These are phyloP conservation scores for Bathelium albidoporum DNA, from an alignment of 495 filamentous ascomycete species.

Conservation along the genomic window DNA sequence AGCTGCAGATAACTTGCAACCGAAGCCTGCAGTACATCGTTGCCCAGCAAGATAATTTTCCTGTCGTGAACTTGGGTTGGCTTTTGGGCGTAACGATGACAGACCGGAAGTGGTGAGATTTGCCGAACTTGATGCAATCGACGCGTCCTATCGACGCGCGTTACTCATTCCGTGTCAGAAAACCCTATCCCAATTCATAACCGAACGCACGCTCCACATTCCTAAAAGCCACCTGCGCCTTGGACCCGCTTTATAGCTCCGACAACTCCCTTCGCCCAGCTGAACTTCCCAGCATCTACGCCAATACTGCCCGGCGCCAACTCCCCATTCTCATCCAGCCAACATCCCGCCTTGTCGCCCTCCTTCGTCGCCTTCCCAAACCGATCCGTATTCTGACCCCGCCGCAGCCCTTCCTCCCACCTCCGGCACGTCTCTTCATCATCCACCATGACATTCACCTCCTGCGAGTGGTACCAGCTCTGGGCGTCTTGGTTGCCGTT, in stretches of 20 bases:
- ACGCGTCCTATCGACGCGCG: no score
- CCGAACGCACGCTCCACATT: neutral
- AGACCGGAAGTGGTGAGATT: no score
- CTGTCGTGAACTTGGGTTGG: no score
- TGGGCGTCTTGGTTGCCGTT: constrained; percentile 79
- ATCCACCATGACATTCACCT: constrained; percentile 66
- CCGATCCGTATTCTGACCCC: constrained; percentile 59
- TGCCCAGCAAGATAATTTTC: no score
- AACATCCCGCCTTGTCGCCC: constrained; percentile 34
- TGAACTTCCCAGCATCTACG: constrained; percentile 45
- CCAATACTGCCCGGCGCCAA: constrained; percentile 51
- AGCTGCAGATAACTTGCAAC: no score
- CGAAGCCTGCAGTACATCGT: no score
- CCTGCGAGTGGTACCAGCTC: constrained; percentile 65
- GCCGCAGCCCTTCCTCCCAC: constrained; percentile 52
- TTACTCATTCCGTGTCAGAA: neutral
- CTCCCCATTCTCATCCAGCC: constrained; percentile 47
- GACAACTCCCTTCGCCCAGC: constrained; percentile 51
- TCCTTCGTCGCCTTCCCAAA: constrained; percentile 52
- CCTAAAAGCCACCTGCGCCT: constrained; percentile 49
- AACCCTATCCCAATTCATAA: neutral
- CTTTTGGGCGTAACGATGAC: no score
- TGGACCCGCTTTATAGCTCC: constrained; percentile 53
- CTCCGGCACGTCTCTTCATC: constrained; percentile 44
- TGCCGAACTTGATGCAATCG: no score